Conservation (phyloP, 208 protist species). For the Crithidia fasciculata region DNA sequence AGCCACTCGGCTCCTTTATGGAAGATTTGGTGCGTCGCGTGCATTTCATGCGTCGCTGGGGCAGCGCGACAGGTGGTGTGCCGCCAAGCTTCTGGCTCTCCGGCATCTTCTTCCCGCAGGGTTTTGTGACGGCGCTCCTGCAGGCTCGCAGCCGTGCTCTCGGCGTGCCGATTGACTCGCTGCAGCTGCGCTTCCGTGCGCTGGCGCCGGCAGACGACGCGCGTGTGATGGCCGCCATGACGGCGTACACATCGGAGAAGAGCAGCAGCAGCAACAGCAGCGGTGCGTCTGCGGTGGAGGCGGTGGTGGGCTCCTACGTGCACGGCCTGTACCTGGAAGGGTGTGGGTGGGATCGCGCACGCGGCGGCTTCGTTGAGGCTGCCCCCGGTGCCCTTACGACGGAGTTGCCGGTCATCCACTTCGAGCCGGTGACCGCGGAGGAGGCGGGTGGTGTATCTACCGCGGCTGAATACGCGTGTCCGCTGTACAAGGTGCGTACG, state of each 20-base stretch:
- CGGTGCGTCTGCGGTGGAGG: slow-evolving; percentile 38
- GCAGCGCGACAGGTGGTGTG: slow-evolving; percentile 72
- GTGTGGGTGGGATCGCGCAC: slow-evolving; percentile 63
- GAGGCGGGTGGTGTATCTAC: background rate
- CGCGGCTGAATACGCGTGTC: slow-evolving; percentile 76
- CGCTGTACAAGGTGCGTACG: slow-evolving; percentile 93
- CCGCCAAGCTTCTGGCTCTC: slow-evolving; percentile 95
- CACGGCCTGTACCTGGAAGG: slow-evolving; percentile 94
- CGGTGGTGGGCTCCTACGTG: slow-evolving; percentile 84
- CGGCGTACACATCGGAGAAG: slow-evolving; percentile 29
- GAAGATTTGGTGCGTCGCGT: slow-evolving; percentile 91
- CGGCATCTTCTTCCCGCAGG: slow-evolving; percentile 98
- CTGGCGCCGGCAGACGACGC: slow-evolving; percentile 34
- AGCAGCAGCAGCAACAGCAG: slow-evolving; percentile 26
- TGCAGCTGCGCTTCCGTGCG: slow-evolving; percentile 76
- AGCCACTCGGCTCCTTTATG: slow-evolving; percentile 94
- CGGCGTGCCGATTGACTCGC: slow-evolving; percentile 87
- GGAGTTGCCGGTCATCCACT: slow-evolving; percentile 85
- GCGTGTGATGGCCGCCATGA: slow-evolving; percentile 23
- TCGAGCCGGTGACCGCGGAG: slow-evolving; percentile 80
- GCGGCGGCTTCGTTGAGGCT: slow-evolving; percentile 74
- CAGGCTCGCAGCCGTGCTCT: slow-evolving; percentile 87
- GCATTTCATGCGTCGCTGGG: slow-evolving; percentile 92
- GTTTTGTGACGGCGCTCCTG: slow-evolving; percentile 90
- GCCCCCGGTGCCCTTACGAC: slow-evolving; percentile 83